Evolutionary conservation across 306 rosid species (phyloP).

Genomic region (Medicago ruthenica): DNA sequence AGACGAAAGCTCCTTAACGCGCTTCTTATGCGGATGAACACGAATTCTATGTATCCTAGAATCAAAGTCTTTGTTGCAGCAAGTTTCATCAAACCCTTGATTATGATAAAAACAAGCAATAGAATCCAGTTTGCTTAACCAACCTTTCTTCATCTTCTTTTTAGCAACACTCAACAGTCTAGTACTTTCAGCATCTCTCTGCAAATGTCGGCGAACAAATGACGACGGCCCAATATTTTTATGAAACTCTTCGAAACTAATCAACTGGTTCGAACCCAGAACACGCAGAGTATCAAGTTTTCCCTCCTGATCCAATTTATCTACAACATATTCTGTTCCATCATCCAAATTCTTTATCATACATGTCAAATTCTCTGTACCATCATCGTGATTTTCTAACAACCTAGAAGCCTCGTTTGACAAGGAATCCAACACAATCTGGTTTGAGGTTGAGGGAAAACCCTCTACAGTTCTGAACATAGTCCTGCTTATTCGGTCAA

Average conservation of each 20-base stretch:
- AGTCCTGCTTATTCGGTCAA: conserved; percentile 37
- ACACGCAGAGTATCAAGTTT: conserved; percentile 49
- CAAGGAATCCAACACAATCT: conserved; percentile 46
- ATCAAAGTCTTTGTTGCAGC: conserved; percentile 43
- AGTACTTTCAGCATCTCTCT: conserved; percentile 53
- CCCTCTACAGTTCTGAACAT: conserved; percentile 47
- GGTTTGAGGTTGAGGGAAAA: conserved; percentile 32
- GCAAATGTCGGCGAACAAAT: conserved; percentile 55
- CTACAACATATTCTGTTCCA: conserved; percentile 58
- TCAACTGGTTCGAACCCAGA: conserved; percentile 54
- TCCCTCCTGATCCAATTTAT: conserved; percentile 57
- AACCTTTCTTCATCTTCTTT: conserved; percentile 60
- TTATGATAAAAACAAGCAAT: conserved; percentile 60
- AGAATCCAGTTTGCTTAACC: conserved; percentile 65
- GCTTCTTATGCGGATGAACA: conserved; percentile 64
- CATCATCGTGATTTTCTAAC: conserved; percentile 43
- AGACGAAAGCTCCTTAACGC: conserved; percentile 73
- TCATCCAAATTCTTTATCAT: conserved; percentile 59
- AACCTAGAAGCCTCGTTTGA: conserved; percentile 48
- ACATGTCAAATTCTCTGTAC: conserved; percentile 47
- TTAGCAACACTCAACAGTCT: conserved; percentile 40
- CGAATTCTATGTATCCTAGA: conserved; percentile 62
- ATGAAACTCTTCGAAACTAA: conserved; percentile 55
- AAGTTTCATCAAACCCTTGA: conserved; percentile 42
- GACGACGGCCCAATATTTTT: conserved; percentile 53